Evolutionary conservation across 2,329 filamentous ascomycete genomes (phyloP).

Genomic region (Arthrobotrys entomopaga): DNA sequence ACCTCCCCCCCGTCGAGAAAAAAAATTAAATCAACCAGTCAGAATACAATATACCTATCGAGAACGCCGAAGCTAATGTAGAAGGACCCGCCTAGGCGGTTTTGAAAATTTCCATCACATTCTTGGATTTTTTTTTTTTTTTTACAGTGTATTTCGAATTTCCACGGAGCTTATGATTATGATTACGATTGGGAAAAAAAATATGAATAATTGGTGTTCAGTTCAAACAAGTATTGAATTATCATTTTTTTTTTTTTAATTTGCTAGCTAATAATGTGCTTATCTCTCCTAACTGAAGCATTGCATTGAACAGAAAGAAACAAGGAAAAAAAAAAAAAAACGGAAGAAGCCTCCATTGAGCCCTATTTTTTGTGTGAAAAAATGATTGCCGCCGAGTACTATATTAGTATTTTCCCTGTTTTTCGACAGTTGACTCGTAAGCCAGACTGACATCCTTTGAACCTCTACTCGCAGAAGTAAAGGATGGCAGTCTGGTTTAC

Average conservation of each 20-base stretch:
- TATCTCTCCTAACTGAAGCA: too few relatives aligned
- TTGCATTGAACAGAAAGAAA: too few relatives aligned
- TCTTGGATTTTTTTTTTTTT: too few relatives aligned
- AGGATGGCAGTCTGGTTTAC: slow-evolving; percentile 56
- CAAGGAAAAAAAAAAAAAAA: slow-evolving; percentile 30
- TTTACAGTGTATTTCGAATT: background rate
- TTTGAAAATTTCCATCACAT: too few relatives aligned
- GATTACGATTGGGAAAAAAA: too few relatives aligned
- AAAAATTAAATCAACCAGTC: slow-evolving; percentile 18
- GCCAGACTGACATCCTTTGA: slow-evolving; percentile 55
- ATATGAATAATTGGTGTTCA: too few relatives aligned
- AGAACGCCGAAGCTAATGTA: slow-evolving; percentile 4
- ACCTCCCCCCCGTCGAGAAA: background rate
- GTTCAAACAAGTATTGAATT: too few relatives aligned
- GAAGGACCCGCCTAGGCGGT: too few relatives aligned
- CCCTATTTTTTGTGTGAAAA: background rate
- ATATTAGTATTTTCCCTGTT: slow-evolving; percentile 22
- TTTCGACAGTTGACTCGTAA: slow-evolving; percentile 55
- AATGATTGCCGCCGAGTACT: slow-evolving; percentile 26
- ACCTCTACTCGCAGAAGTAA: slow-evolving; percentile 54
- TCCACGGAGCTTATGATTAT: too few relatives aligned
- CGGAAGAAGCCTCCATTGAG: slow-evolving; percentile 1
- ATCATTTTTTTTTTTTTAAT: too few relatives aligned
- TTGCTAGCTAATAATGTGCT: too few relatives aligned
- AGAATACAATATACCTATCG: slow-evolving; percentile 10